These are phyloP conservation scores for Claviceps purpurea DNA, from an alignment of 2,329 filamentous ascomycete genomes.

Conservation along the genomic window DNA sequence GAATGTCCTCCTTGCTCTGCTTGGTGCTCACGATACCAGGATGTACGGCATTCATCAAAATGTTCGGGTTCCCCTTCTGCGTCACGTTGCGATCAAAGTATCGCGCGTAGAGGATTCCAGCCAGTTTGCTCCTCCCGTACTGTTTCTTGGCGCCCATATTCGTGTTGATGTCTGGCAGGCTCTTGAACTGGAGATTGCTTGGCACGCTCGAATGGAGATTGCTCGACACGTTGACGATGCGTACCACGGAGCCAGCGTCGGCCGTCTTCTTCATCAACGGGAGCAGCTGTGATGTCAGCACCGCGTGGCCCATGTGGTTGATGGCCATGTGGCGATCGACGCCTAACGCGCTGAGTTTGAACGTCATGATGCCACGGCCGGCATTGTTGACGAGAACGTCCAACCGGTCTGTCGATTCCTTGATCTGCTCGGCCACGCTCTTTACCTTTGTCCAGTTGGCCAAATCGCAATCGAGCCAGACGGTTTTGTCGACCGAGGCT, in stretches of 20 bases:
- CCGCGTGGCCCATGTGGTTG: neutral
- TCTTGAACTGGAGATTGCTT: neutral
- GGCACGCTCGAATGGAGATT: conserved; percentile 1
- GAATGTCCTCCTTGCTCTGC: neutral
- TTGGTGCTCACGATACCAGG: conserved; percentile 1
- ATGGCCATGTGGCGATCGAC: conserved; percentile 1
- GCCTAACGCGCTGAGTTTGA: neutral
- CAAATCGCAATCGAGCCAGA: neutral
- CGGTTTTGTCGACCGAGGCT: neutral
- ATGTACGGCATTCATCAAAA: neutral
- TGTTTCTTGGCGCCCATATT: neutral
- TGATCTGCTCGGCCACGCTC: neutral
- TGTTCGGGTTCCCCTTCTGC: neutral
- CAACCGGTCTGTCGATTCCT: neutral
- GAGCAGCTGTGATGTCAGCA: neutral
- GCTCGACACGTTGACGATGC: neutral
- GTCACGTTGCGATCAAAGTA: neutral
- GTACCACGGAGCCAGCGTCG: neutral
- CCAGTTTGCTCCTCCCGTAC: neutral
- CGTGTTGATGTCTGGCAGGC: neutral
- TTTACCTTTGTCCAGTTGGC: neutral
- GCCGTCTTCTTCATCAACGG: conserved; percentile 1
- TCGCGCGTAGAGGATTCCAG: neutral
- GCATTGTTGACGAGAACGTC: conserved; percentile 1
- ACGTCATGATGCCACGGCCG: neutral